Conservation (phyloP, 768 basidiomycete genomes). For the Mycena galopus region DNA sequence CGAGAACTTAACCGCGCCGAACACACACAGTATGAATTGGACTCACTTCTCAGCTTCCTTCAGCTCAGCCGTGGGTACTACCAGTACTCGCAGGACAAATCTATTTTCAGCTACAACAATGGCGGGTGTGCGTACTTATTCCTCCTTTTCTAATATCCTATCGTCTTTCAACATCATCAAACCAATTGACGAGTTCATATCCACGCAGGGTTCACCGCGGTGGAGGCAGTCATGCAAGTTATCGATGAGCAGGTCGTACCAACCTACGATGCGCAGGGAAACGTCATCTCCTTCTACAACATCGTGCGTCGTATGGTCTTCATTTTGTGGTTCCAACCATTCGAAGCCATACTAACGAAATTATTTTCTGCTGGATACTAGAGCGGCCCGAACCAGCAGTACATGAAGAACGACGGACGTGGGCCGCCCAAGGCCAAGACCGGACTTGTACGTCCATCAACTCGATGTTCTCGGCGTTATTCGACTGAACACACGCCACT, state of each 20-base stretch:
- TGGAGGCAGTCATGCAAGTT: constrained; percentile 29
- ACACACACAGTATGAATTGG: constrained; percentile 61
- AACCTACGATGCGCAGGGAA: constrained; percentile 23
- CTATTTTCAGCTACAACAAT: constrained; percentile 57
- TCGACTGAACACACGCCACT: not conserved
- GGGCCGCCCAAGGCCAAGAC: constrained; percentile 33
- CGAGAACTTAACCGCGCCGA: no score
- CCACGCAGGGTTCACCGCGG: constrained; percentile 31
- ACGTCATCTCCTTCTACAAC: constrained; percentile 34
- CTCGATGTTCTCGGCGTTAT: not conserved
- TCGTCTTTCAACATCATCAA: no score
- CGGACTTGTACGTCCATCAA: constrained; percentile 14
- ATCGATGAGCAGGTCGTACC: constrained; percentile 29
- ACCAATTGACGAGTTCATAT: no score
- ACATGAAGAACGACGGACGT: constrained; percentile 35
- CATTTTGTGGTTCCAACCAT: no score
- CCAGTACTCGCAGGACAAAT: constrained; percentile 59
- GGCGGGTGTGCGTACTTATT: constrained; percentile 54
- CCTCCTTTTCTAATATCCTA: not conserved
- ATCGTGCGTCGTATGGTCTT: constrained; percentile 17
- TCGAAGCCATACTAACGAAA: no score
- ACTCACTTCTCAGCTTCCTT: constrained; percentile 67
- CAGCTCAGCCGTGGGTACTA: constrained; percentile 67
- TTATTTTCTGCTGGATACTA: not conserved
- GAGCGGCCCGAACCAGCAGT: constrained; percentile 37